These are phyloP conservation scores for Ogataea zsoltii DNA, from an alignment of 805 yeast species.

Conservation along the genomic window DNA sequence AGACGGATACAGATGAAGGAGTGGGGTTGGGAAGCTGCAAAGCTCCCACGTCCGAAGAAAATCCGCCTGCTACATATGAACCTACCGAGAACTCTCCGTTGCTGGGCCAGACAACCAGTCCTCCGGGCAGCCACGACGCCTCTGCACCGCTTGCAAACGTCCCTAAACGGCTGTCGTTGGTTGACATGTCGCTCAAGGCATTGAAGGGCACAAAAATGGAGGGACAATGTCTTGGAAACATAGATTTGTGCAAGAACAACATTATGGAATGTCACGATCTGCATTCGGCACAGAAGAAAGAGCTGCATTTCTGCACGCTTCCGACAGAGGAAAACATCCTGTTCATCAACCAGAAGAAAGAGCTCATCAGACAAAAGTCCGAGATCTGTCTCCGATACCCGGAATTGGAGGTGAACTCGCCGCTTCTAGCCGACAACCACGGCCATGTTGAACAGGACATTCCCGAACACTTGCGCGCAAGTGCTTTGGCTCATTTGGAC, in stretches of 20 bases:
- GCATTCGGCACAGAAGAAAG: slow-evolving; percentile 18
- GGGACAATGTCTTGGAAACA: slow-evolving; percentile 36
- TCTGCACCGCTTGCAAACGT: not conserved
- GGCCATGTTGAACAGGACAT: not conserved
- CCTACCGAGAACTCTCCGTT: slow-evolving; percentile 6
- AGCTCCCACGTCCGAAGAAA: slow-evolving; percentile 25
- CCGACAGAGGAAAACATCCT: slow-evolving; percentile 37
- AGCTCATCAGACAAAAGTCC: slow-evolving; percentile 26
- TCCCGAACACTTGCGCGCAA: not conserved
- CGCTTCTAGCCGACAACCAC: slow-evolving; percentile 25
- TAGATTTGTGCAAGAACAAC: slow-evolving; percentile 30
- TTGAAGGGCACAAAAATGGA: slow-evolving; percentile 29
- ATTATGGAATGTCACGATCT: slow-evolving; percentile 24
- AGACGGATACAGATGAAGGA: too few relatives aligned
- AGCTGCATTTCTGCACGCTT: slow-evolving; percentile 35
- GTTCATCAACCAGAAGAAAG: slow-evolving; percentile 30
- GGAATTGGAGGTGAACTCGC: slow-evolving; percentile 34
- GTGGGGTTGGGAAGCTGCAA: slow-evolving; percentile 1
- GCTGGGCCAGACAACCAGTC: not conserved
- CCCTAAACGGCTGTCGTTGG: slow-evolving; percentile 23
- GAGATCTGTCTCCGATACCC: slow-evolving; percentile 31
- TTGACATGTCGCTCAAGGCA: slow-evolving; percentile 33
- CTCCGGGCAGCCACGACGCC: too few relatives aligned
- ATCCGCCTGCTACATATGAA: too few relatives aligned
- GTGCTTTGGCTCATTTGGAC: too few relatives aligned